Conservation (phyloP, 768 basidiomycete species). For the Coprinopsis cinerea region DNA sequence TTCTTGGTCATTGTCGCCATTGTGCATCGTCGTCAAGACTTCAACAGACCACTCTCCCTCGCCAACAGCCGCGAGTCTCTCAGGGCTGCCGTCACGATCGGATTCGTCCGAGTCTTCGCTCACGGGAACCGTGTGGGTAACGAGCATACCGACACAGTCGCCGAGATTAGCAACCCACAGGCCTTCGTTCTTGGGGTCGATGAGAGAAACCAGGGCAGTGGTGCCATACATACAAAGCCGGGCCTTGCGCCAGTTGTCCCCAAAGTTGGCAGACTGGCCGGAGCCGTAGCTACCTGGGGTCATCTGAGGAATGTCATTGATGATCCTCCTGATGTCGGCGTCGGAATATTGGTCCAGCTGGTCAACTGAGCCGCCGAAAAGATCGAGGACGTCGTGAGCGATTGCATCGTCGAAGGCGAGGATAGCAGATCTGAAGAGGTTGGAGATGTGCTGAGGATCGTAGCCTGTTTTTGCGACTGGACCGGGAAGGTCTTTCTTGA, state of each 20-base stretch:
- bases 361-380: constrained; percentile 52
- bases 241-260: constrained; percentile 57
- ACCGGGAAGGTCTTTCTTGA: constrained; percentile 34
- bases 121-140: constrained; percentile 11
- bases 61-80: constrained; percentile 16
- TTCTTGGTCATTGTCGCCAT: constrained; percentile 63
- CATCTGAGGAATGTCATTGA: constrained; percentile 52
- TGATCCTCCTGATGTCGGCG: constrained; percentile 47
- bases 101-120: constrained; percentile 1
- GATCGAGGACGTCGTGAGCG: constrained; percentile 54
- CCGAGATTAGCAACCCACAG: constrained; percentile 80
- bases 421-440: constrained; percentile 53
- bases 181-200: constrained; percentile 62
- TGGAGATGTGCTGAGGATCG: constrained; percentile 43
- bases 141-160: constrained; percentile 69
- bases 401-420: constrained; percentile 62
- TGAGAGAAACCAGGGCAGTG: constrained; percentile 66
- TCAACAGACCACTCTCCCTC: constrained; percentile 54
- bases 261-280: constrained; percentile 12
- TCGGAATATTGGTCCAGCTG: constrained; percentile 47
- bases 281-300: constrained; percentile 20
- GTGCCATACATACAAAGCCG: constrained; percentile 76
- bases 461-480: not conserved
- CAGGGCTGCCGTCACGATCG: not conserved
- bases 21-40: constrained; percentile 59